Conservation (phyloP, 2,329 filamentous ascomycete species). For the Xylaria sp. region DNA sequence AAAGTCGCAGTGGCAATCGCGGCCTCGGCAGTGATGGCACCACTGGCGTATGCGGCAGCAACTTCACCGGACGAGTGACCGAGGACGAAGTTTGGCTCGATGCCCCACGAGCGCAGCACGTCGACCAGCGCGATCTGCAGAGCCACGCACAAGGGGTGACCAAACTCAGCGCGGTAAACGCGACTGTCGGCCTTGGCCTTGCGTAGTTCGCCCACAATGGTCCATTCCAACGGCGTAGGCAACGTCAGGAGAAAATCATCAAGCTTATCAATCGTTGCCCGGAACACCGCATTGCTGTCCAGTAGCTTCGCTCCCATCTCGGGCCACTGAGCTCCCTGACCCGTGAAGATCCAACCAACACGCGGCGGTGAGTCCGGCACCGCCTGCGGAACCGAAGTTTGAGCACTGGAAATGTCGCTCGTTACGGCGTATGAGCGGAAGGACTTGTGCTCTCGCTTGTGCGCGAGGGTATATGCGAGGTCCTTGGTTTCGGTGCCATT, state of each 20-base stretch:
- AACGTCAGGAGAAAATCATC: not conserved
- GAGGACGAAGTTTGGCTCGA: slow-evolving; percentile 32
- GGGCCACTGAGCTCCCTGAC: slow-evolving; percentile 32
- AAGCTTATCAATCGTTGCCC: not conserved
- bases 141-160: slow-evolving; percentile 37
- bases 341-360: slow-evolving; percentile 28
- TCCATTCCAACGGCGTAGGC: not conserved
- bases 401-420: slow-evolving; percentile 3
- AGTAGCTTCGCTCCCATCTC: slow-evolving; percentile 17
- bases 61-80: slow-evolving; percentile 40
- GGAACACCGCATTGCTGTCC: not conserved
- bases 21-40: slow-evolving; percentile 20
- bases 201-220: slow-evolving; percentile 12
- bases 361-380: not conserved
- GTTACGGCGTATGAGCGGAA: not conserved
- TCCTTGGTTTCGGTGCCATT: not conserved
- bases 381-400: not conserved
- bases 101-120: slow-evolving; percentile 33
- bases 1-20: slow-evolving; percentile 23
- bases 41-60: slow-evolving; percentile 38
- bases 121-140: slow-evolving; percentile 40
- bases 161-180: not conserved
- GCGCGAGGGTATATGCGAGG: not conserved
- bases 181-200: not conserved
- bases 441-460: not conserved